A percentile compares a stretch with the other conserved stretches of the same genome.
These are phyloP conservation scores for Alternaria viburni DNA, from an alignment of 2,329 filamentous ascomycete species.

Conservation along the genomic window DNA sequence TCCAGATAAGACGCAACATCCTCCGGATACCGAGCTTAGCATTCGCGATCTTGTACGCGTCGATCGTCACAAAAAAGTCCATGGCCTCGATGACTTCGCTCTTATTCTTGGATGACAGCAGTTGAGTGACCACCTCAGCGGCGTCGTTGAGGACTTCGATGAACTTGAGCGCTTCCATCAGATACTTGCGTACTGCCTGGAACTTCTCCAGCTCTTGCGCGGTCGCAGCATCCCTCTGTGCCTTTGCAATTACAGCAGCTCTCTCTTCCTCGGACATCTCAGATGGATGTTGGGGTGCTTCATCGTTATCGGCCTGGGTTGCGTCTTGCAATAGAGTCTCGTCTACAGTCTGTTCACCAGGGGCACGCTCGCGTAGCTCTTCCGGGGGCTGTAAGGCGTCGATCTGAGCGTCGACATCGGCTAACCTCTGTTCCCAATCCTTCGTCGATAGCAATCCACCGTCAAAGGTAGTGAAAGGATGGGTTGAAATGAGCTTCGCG, in stretches of 20 bases:
- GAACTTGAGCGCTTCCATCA: constrained; percentile 90
- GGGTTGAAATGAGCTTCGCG: constrained; percentile 85
- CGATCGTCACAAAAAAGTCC: constrained; percentile 95
- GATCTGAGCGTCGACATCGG: constrained; percentile 82
- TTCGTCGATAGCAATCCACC: constrained; percentile 78
- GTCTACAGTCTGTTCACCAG: constrained; percentile 74
- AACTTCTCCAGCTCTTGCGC: constrained; percentile 87
- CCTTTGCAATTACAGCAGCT: constrained; percentile 74
- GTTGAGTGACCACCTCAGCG: constrained; percentile 80
- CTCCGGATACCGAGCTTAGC: constrained; percentile 90
- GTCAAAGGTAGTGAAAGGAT: constrained; percentile 75
- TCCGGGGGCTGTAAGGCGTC: constrained; percentile 80
- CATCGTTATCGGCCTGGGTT: constrained; percentile 70
- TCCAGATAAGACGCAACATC: constrained; percentile 98
- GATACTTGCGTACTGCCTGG: constrained; percentile 87
- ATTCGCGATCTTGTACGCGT: constrained; percentile 95
- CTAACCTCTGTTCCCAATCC: constrained; percentile 83
- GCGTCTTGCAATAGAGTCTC: constrained; percentile 83
- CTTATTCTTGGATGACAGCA: constrained; percentile 94
- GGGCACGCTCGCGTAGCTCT: constrained; percentile 71
- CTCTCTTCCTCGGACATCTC: constrained; percentile 84
- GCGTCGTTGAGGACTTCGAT: constrained; percentile 89
- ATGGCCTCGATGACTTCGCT: constrained; percentile 98
- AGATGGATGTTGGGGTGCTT: constrained; percentile 55
- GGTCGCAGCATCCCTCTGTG: constrained; percentile 84